phyloP scores from a whole-genome alignment of 1,284 basidiomycete genomes.

The Coniophora puteana region DNA sequence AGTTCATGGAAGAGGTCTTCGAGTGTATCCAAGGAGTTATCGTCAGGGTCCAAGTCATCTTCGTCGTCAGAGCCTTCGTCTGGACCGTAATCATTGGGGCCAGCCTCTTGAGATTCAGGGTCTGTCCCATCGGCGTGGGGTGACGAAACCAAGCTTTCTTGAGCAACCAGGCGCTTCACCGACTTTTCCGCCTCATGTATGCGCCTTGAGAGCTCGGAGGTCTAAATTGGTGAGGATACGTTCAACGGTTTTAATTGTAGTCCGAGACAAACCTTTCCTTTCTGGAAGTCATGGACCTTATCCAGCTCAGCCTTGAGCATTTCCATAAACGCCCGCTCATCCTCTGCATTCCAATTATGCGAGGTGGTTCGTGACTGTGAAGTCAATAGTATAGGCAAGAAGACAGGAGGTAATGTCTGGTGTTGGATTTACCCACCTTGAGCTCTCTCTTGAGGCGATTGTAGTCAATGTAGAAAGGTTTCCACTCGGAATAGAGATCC shows the following conservation, averaged over 20 bases:
- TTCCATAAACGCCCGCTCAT: conserved; percentile 78
- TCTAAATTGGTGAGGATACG: conserved; percentile 40
- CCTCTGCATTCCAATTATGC: conserved; percentile 67
- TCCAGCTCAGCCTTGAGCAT: conserved; percentile 88
- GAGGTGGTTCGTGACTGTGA: conserved; percentile 54
- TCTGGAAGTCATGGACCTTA: conserved; percentile 96
- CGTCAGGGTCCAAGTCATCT: conserved; percentile 52
- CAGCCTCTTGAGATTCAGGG: conserved; percentile 52
- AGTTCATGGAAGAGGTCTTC: conserved; percentile 89
- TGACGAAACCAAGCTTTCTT: conserved; percentile 35
- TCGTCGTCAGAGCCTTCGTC: conserved; percentile 77
- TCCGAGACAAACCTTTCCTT: conserved; percentile 57
- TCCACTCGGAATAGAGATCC: conserved; percentile 87
- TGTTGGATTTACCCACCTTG: conserved; percentile 50
- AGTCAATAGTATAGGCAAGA: background rate
- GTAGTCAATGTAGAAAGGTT: conserved; percentile 88
- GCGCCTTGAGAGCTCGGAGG: conserved; percentile 76
- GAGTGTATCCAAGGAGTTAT: conserved; percentile 71
- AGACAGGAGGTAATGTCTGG: too few species aligned
- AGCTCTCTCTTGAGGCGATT: conserved; percentile 86
- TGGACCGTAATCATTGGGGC: conserved; percentile 46
- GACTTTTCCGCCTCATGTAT: conserved; percentile 81
- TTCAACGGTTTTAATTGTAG: conserved; percentile 2
- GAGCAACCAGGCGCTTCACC: conserved; percentile 73
- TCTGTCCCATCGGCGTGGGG: too few species aligned